Conservation (phyloP, 2,329 filamentous ascomycete species). For the Colletotrichum liriopes region DNA sequence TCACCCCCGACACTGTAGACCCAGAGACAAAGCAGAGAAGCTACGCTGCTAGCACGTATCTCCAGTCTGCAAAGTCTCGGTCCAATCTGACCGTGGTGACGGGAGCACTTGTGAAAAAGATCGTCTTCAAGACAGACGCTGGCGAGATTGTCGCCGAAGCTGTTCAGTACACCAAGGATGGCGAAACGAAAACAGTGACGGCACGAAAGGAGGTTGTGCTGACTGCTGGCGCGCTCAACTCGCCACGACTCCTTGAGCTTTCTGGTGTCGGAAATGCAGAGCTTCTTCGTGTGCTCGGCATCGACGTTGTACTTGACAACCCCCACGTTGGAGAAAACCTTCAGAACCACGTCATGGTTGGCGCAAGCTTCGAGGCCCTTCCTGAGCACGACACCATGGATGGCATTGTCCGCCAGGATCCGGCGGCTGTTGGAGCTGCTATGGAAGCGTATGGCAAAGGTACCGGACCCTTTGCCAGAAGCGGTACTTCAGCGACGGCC, state of each 20-base stretch:
- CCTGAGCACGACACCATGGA: conserved; percentile 47
- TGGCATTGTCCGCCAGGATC: conserved; percentile 44
- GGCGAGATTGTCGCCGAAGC: conserved; percentile 44
- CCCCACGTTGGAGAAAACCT: conserved; percentile 58
- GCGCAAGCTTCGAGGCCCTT: conserved; percentile 46
- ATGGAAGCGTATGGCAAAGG: conserved; percentile 46
- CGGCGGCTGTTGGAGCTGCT: conserved; percentile 42
- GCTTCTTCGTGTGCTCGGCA: conserved; percentile 52
- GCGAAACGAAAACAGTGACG: conserved; percentile 41
- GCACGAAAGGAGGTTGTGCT: conserved; percentile 60
- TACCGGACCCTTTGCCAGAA: conserved; percentile 45
- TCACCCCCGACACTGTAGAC: conserved; percentile 46
- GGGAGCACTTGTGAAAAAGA: conserved; percentile 44
- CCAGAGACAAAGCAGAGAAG: conserved; percentile 47
- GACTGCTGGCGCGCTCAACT: conserved; percentile 58
- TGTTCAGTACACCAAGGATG: conserved; percentile 43
- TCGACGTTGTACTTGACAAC: conserved; percentile 52
- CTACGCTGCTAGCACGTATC: conserved; percentile 47
- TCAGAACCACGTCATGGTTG: conserved; percentile 52
- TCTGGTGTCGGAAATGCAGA: conserved; percentile 57
- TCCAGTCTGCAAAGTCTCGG: conserved; percentile 43
- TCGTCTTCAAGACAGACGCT: conserved; percentile 45
- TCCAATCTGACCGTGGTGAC: conserved; percentile 48
- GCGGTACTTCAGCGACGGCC: conserved; percentile 44
- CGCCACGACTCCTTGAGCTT: conserved; percentile 60